Evolutionary conservation across 768 basidiomycete genomes (phyloP).

Genomic region (Boletus subparvulus): DNA sequence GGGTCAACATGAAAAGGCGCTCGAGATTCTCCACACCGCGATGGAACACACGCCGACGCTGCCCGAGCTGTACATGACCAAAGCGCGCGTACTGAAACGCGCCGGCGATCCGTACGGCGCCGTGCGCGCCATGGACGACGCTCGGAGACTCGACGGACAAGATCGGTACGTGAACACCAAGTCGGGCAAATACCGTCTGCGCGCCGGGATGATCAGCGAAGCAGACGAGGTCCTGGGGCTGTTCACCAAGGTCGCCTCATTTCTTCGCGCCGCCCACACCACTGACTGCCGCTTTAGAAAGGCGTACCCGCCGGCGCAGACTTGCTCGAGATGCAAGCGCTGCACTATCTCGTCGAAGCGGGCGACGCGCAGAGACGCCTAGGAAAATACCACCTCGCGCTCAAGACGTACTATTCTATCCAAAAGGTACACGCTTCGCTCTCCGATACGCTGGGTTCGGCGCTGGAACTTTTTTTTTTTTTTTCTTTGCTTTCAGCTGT

Average conservation of each 20-base stretch:
- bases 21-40: constrained; percentile 64
- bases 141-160: constrained; percentile 84
- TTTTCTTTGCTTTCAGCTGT: constrained; percentile 51
- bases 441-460: background rate
- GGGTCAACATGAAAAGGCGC: constrained; percentile 43
- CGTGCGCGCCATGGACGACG: constrained; percentile 73
- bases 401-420: constrained; percentile 81
- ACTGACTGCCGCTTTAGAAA: constrained; percentile 58
- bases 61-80: constrained; percentile 83
- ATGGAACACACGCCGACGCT: constrained; percentile 88
- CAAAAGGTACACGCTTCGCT: constrained; percentile 53
- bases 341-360: constrained; percentile 83
- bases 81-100: constrained; percentile 83
- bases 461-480: constrained; percentile 2
- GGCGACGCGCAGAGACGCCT: constrained; percentile 66
- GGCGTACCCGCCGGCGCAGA: constrained; percentile 79
- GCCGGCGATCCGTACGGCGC: constrained; percentile 79
- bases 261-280: background rate
- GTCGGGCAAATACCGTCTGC: constrained; percentile 83
- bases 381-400: constrained; percentile 70
- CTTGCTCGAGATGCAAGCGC: constrained; percentile 93
- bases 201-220: constrained; percentile 78
- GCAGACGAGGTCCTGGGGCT: constrained; percentile 73
- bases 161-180: constrained; percentile 96
- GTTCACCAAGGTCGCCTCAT: constrained; percentile 79